Evolutionary conservation across 2,329 filamentous ascomycete genomes (phyloP).

Genomic region (Aspergillus ochraceus): DNA sequence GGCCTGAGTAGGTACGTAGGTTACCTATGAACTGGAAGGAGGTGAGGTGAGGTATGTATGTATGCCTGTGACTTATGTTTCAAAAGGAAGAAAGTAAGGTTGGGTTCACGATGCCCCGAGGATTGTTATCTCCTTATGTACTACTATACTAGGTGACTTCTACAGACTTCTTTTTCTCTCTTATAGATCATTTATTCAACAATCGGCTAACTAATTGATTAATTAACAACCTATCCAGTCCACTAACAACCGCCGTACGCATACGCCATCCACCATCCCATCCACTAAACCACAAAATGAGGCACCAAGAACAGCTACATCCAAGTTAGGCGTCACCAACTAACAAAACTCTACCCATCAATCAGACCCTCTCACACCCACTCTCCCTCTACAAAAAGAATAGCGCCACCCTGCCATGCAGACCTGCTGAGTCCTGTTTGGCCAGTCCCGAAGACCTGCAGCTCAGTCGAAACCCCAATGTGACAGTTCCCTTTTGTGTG

Average conservation of each 20-base stretch:
- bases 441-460: conserved; percentile 6
- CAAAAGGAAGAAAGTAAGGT: no score
- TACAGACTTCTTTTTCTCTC: no score
- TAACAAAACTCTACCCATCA: no score
- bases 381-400: neutral
- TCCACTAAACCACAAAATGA: neutral
- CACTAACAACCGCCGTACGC: no score
- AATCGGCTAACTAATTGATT: neutral
- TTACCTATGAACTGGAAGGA: neutral
- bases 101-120: no score
- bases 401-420: neutral
- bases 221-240: no score
- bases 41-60: neutral
- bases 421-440: conserved; percentile 7
- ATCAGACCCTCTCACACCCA: no score
- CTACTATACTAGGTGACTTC: no score
- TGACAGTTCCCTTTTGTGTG: neutral
- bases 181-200: no score
- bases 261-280: neutral
- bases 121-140: no score
- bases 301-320: neutral
- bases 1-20: neutral
- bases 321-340: neutral
- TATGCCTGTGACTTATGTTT: no score
- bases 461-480: conserved; percentile 10